Evolutionary conservation across 2,329 filamentous ascomycete genomes (phyloP), one percentile per base, ranked within the genome.

Genomic region (Penicillium sp.): DNA sequence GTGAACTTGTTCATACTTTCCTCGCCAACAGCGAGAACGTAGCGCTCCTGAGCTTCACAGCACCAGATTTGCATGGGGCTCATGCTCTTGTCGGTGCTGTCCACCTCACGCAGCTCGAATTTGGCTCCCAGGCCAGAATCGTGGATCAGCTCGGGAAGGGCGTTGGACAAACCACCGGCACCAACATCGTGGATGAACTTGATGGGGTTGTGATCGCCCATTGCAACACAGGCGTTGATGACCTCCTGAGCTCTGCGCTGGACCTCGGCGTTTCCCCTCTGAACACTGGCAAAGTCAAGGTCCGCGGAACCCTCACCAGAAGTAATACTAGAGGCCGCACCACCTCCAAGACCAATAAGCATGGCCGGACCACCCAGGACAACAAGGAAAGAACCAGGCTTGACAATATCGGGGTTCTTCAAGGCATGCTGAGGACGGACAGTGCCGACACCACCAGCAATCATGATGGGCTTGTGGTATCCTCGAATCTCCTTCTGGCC

Each of bases 401-500:
- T 87, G 18, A 99, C 94, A 59, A 90, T 81, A 12, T 84, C 81
- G 8, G 88, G 85, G 59, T 89, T 84, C 77, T 99, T 99, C 56
- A 97, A 81, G 2, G 94, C 93, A 69, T 96, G 90, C 66, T 93
- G 87, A 14, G 94, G 93, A 55, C 94, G 81, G 27, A 97, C 93
- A 6, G 90, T 96, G 47, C 94, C 94, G 33, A 97, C 85, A 70
- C 94, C 94, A 69, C 94, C 94, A 59, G 94, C 94, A 76, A 99
- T 91, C 90, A 97, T 96, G 73, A 96, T 97, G 9, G 94, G 94
- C 79, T 99, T 99, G 77, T 97, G 94, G 72, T 96, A 99, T 23
- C 94, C 94, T 64, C 93, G 84, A 68, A 90, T 83, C 63, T 96
- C 91, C 20, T 81, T 81, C 57, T 82, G 79, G 40, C 83, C 84